Evolutionary conservation across 345 rosid species (phyloP), one percentile per base, ranked within the genome.

Genomic region (Pistacia integerrima): DNA sequence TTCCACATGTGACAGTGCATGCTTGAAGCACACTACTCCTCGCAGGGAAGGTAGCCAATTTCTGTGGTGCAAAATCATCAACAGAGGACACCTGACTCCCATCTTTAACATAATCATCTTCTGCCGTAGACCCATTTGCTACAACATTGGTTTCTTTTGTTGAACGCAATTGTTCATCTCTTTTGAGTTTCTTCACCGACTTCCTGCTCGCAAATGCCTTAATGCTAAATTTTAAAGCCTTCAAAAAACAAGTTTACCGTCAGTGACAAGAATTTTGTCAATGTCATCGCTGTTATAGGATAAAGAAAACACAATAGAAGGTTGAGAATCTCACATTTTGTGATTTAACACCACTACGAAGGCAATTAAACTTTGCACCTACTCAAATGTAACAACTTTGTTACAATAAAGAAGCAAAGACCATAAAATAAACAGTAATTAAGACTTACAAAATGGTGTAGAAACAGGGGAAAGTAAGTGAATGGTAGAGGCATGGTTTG

Each of bases 1-100:
- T 79, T 49, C 94, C 97, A 22, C 97, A 93, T 66, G 98, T 92
- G 76, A 88, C 67, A 10, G 78, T 74, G 65, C 99, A 96, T 0
- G 98, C 92, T 78, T 84, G 89, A 83, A 96, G 94, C 75, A 93
- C 98, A 78, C 83, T 83, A 67, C 86, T 82, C 77, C 97, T 87
- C 5, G 94, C 83, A 82, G 94, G 85, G 17, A 78, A 56, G 25
- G 68, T 74, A 63, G 61, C 49, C 2, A 84, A 77, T 65, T 60
- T 74, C 63, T 65, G 75, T 48, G 76, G 35, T 66, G 59, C 54
- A 7, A 78, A 62, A 77, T 68, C 51, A 44, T 74, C 82, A 68
- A 20, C n/a, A 14, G 70, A 28, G 60, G 74, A 69, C 59, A 8
- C 62, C 48, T 74, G 10, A 18, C 52, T 72, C 36, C 59, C 73